Evolutionary conservation across 192 early-diverging fungal genomes (phyloP), one percentile per base, ranked within the genome.

Genomic region (Phlyctochytrium planicorne): DNA sequence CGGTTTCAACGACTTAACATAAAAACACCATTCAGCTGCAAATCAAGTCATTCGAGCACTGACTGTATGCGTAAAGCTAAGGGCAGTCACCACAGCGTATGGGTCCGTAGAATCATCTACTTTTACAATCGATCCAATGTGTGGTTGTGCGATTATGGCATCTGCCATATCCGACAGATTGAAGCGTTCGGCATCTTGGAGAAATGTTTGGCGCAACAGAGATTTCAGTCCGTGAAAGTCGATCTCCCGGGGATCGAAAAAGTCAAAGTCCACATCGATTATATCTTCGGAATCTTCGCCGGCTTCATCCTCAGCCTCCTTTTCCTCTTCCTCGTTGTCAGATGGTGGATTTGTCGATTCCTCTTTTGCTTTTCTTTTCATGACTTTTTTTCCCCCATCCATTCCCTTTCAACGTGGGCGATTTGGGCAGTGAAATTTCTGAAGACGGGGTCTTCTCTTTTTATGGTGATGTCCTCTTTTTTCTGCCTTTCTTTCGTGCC

Each of bases 201-300:
- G 84, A 61, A 98, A 94, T 6, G 89, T 80, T 65, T 91, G 89
- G 36, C 65, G 73, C 17, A 97, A 70, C n/a, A 98, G 82, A 30
- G 86, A 86, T 75, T 98, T 98, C 69, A 95, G 79, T 2, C 92
- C 89, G 69, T 95, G 94, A 66, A 91, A 98, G 75, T 98, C 96
- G 30, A 86, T 84, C 33, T 86, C 82, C 65, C 89, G 83, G n/a
- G 91, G 90, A 61, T 94, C 91, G 78, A 92, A 95, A 74, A 97
- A 98, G 69, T 97, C 96, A 79, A 97, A 96, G 67, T 97, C 94
- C 2, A 97, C 90, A 72, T 97, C 85, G 35, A 97, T 74, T 2
- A 77, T 63, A 61, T 76, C 72, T 69, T 76, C 40, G n/a, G n/a
- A n/a, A 14, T 47, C 40, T 47, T 47, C 40, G 10, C 20, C 40